phyloP scores from a whole-genome alignment of 1,284 basidiomycete species.

The Ceratobasidium theobromae region DNA sequence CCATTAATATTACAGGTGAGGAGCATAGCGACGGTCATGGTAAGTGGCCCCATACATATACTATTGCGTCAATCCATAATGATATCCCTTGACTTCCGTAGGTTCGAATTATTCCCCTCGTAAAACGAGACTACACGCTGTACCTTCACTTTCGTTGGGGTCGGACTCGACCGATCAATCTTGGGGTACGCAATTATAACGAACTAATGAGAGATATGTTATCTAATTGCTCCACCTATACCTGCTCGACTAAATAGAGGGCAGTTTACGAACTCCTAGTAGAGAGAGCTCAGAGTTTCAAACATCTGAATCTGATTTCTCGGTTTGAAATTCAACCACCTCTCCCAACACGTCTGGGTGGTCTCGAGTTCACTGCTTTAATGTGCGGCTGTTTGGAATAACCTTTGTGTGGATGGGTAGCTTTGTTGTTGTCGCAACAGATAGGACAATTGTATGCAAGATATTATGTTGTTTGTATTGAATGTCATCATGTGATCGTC shows the following conservation, averaged over 20 bases:
- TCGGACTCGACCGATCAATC: constrained; percentile 20
- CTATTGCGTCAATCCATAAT: no score
- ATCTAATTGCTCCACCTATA: not conserved
- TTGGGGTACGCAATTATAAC: not conserved
- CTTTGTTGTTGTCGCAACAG: no score
- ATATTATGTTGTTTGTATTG: no score
- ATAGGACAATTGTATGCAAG: no score
- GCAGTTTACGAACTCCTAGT: constrained; percentile 8
- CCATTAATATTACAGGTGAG: not conserved
- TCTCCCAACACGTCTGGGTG: no score
- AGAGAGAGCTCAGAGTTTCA: constrained; percentile 23
- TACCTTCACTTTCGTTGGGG: constrained; percentile 13
- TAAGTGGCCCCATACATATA: no score
- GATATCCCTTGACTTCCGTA: no score
- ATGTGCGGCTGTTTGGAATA: no score
- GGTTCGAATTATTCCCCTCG: not conserved
- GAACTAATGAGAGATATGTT: not conserved
- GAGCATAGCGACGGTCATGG: not conserved
- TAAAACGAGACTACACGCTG: not conserved
- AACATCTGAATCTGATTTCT: constrained; percentile 21
- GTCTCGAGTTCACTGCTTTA: not conserved
- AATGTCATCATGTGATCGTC: no score
- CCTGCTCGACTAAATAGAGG: not conserved
- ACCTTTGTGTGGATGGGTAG: no score
- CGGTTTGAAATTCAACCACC: not conserved